phyloP scores from a whole-genome alignment of 1,284 basidiomycete species.

The Ganoderma lucidum region DNA sequence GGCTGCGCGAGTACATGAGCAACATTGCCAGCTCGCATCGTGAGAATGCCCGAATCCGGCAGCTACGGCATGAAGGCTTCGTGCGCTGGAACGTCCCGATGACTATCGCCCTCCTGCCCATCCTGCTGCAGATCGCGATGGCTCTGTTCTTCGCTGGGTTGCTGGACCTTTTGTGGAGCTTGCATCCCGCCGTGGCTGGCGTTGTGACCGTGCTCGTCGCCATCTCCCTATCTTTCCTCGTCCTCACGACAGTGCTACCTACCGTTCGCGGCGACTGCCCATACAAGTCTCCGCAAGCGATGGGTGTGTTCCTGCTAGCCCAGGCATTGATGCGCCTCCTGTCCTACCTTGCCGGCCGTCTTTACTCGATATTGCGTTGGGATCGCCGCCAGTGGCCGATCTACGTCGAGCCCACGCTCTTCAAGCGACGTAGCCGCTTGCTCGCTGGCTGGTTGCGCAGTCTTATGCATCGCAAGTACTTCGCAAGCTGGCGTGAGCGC shows the following conservation, averaged over 20 bases:
- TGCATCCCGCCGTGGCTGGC: slow-evolving; percentile 29
- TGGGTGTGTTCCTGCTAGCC: slow-evolving; percentile 28
- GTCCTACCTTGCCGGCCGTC: slow-evolving; percentile 16
- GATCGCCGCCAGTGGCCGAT: slow-evolving; percentile 22
- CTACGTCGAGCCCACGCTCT: slow-evolving; percentile 17
- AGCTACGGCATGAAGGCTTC: slow-evolving; percentile 33
- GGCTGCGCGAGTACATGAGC: slow-evolving; percentile 35
- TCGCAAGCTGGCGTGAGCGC: slow-evolving; percentile 33
- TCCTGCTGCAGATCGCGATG: slow-evolving; percentile 35
- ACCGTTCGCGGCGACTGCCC: slow-evolving; percentile 32
- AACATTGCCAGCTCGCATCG: slow-evolving; percentile 28
- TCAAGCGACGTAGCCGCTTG: slow-evolving; percentile 17
- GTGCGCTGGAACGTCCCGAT: slow-evolving; percentile 32
- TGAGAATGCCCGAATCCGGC: slow-evolving; percentile 33
- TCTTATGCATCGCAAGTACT: slow-evolving; percentile 22
- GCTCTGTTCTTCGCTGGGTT: slow-evolving; percentile 37
- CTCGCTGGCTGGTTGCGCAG: slow-evolving; percentile 21
- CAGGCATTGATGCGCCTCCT: slow-evolving; percentile 20
- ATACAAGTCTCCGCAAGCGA: slow-evolving; percentile 36
- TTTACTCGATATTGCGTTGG: slow-evolving; percentile 23
- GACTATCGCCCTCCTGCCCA: slow-evolving; percentile 33
- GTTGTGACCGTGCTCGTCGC: slow-evolving; percentile 32
- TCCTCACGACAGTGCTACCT: slow-evolving; percentile 34
- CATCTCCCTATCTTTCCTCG: slow-evolving; percentile 26
- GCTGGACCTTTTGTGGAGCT: slow-evolving; percentile 34